Evolutionary conservation across 768 basidiomycete species (phyloP).

Genomic region (Termitomyces sp.): DNA sequence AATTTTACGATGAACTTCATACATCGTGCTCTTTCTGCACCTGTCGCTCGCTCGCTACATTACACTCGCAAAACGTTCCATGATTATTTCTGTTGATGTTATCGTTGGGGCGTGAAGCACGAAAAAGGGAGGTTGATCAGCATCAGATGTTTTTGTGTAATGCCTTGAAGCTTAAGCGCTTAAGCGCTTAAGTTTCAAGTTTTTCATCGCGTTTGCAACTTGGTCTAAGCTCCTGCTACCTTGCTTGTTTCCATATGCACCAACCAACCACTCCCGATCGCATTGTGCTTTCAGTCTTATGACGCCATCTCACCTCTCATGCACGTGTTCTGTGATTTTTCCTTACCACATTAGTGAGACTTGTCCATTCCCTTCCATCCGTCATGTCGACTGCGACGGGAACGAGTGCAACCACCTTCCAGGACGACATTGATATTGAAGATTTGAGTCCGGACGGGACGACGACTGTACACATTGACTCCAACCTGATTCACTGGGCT

Average conservation of each 20-base stretch:
- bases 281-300: too few relatives aligned
- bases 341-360: not conserved
- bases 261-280: too few relatives aligned
- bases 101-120: too few relatives aligned
- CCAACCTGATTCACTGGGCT: conserved; percentile 20
- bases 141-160: too few relatives aligned
- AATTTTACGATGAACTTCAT: not conserved
- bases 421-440: not conserved
- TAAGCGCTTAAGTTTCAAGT: too few relatives aligned
- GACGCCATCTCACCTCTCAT: too few relatives aligned
- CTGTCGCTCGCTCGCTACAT: not conserved
- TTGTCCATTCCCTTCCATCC: not conserved
- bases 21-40: not conserved
- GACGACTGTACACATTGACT: conserved; percentile 1
- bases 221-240: too few relatives aligned
- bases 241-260: too few relatives aligned
- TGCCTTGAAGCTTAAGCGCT: too few relatives aligned
- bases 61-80: not conserved
- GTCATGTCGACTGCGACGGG: not conserved
- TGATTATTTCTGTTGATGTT: too few relatives aligned
- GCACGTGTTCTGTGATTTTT: not conserved
- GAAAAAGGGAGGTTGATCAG: too few relatives aligned
- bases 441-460: not conserved
- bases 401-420: not conserved
- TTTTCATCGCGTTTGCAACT: too few relatives aligned